These are phyloP conservation scores for Pseudozyma pruni DNA, from an alignment of 1,284 basidiomycete genomes.

Conservation along the genomic window DNA sequence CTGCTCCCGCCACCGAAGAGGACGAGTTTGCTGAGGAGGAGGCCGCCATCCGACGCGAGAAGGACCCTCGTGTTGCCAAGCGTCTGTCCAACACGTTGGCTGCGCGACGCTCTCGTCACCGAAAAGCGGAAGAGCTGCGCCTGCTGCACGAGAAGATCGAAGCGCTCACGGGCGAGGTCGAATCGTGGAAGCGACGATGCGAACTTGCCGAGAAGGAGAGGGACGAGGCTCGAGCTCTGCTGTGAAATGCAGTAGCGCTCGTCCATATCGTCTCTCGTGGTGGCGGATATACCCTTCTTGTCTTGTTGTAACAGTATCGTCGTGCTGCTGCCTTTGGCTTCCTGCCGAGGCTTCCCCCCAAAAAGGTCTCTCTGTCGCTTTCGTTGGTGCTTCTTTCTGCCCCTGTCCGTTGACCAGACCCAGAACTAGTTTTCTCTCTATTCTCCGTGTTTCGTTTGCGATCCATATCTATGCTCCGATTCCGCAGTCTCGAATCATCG, in stretches of 20 bases:
- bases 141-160: constrained; percentile 62
- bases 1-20: constrained; percentile 16
- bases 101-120: constrained; percentile 63
- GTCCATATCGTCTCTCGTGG: background rate
- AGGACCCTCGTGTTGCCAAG: constrained; percentile 63
- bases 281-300: constrained; percentile 19
- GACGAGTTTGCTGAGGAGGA: constrained; percentile 47
- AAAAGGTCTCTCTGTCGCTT: constrained; percentile 24
- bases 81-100: constrained; percentile 67
- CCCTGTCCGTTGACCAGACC: constrained; percentile 27
- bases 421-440: constrained; percentile 7
- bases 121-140: constrained; percentile 64
- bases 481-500: background rate
- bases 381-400: constrained; percentile 8
- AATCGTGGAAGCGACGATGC: constrained; percentile 63
- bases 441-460: constrained; percentile 2
- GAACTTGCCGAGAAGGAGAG: constrained; percentile 60
- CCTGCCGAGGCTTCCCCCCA: background rate
- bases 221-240: constrained; percentile 39
- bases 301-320: constrained; percentile 11
- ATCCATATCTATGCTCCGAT: constrained; percentile 26
- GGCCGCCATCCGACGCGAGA: constrained; percentile 49
- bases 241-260: background rate
- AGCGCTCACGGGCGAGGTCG: constrained; percentile 52
- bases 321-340: background rate